phyloP scores from a whole-genome alignment of 2,329 filamentous ascomycete genomes.

The Trichoderma oligosporum region DNA sequence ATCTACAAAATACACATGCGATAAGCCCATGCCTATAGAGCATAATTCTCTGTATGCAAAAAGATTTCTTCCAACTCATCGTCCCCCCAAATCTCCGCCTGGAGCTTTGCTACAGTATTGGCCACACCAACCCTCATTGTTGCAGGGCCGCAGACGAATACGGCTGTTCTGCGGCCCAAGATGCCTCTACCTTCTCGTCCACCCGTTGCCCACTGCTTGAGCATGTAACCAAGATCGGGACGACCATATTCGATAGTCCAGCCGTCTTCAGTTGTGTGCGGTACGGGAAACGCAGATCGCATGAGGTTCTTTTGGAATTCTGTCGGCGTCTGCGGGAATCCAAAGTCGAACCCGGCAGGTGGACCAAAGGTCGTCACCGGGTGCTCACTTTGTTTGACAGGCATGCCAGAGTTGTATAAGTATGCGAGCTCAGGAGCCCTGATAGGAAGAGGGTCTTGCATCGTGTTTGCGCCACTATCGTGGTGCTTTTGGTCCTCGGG shows the following conservation, averaged over 20 bases:
- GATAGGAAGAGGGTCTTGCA: constrained; percentile 30
- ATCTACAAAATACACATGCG: constrained; percentile 8
- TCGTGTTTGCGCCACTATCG: constrained; percentile 26
- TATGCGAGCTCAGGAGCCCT: constrained; percentile 55
- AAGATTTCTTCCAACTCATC: constrained; percentile 83
- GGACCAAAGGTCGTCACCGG: constrained; percentile 57
- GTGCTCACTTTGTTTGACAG: constrained; percentile 33
- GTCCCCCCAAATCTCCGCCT: constrained; percentile 78
- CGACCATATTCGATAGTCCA: constrained; percentile 93
- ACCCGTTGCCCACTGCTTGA: constrained; percentile 76
- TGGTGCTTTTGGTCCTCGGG: constrained; percentile 42
- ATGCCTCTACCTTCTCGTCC: constrained; percentile 62
- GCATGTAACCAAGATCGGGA: constrained; percentile 81
- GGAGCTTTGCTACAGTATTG: constrained; percentile 76
- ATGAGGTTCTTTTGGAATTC: constrained; percentile 86
- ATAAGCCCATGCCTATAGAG: constrained; percentile 52
- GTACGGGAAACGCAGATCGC: constrained; percentile 79
- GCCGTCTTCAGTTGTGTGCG: constrained; percentile 66
- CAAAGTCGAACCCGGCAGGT: constrained; percentile 67
- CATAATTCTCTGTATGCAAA: constrained; percentile 93
- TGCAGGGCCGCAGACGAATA: constrained; percentile 89
- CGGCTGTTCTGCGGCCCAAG: constrained; percentile 76
- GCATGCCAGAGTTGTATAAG: constrained; percentile 47
- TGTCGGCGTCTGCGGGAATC: constrained; percentile 78
- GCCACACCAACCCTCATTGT: constrained; percentile 84